Conservation (phyloP, 2,329 filamentous ascomycete species). For the Anthostomella pinea region DNA sequence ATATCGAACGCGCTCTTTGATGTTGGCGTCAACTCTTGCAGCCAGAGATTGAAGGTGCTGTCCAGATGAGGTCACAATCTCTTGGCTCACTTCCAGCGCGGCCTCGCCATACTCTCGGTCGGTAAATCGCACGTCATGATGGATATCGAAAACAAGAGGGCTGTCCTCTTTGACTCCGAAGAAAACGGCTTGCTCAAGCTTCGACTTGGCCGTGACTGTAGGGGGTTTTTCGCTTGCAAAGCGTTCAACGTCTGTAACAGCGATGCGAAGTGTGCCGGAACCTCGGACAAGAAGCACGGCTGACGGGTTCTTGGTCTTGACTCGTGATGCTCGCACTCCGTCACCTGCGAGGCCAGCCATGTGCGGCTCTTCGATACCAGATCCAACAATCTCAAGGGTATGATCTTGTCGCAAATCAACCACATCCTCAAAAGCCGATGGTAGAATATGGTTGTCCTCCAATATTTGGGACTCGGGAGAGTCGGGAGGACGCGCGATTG, state of each 20-base stretch:
- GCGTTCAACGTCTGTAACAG: slow-evolving; percentile 56
- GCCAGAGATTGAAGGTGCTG: slow-evolving; percentile 70
- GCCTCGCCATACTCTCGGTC: slow-evolving; percentile 71
- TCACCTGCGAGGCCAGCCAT: slow-evolving; percentile 37
- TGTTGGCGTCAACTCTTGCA: slow-evolving; percentile 76
- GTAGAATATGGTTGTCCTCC: slow-evolving; percentile 60
- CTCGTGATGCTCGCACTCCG: slow-evolving; percentile 47
- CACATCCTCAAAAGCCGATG: slow-evolving; percentile 77
- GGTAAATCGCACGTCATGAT: slow-evolving; percentile 64
- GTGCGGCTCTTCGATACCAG: slow-evolving; percentile 60
- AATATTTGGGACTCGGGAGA: slow-evolving; percentile 76
- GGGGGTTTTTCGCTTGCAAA: slow-evolving; percentile 58
- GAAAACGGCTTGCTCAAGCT: slow-evolving; percentile 92
- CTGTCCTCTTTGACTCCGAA: slow-evolving; percentile 80
- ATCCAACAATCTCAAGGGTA: slow-evolving; percentile 61
- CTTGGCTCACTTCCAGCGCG: slow-evolving; percentile 73
- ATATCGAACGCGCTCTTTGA: slow-evolving; percentile 69
- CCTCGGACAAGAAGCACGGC: slow-evolving; percentile 62
- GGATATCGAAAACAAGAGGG: slow-evolving; percentile 78
- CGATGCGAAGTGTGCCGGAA: slow-evolving; percentile 58
- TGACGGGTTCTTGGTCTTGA: slow-evolving; percentile 60
- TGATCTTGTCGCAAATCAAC: slow-evolving; percentile 72
- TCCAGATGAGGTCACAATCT: slow-evolving; percentile 76
- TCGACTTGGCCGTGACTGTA: slow-evolving; percentile 76
- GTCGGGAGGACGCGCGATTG: slow-evolving; percentile 64